Base-by-base conservation (phyloP, 768 basidiomycete genomes). In the Trichaptum fuscoviolaceum region DNA sequence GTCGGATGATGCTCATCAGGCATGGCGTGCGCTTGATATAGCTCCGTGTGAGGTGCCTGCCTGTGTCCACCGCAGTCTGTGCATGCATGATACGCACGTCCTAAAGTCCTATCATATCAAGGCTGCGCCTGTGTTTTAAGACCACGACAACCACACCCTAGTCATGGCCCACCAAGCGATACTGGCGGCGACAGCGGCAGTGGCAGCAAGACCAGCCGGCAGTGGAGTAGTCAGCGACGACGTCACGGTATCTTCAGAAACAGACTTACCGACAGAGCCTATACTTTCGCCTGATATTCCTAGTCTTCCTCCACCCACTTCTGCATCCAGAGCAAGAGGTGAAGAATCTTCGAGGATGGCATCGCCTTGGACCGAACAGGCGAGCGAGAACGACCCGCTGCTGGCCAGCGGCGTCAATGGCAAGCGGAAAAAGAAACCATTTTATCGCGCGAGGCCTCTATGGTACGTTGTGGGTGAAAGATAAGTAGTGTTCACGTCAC, bases 391-490 rank as follows among this genome's bases (percentile, higher is more conserved):
- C 1, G 71, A 74, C 61, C 75, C 76, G 35, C 73, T 81, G 25
- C 67, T 81, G 15, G 75, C 72, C 15, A 17, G 60, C 60, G 30
- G 30, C 59, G 24, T 24, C 15, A 61, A 52, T 52, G 42, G 25
- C 59, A 65, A 65, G 58, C 67, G 67, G 35, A 27, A 42, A 5
- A 79, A 77, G 74, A 84, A 84, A 68, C 80, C 82, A 0, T 84
- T 82, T 73, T 84, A 83, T 67, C 81, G 83, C 63, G 77, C 83
- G 1, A 75, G 83, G 52, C 83, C 83, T 52, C 68, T 84, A 68
- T 84, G 83, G 82, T 82, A 71, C 64, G 69, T 66, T 7, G 5
- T n/a, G 15, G 63, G 42, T n/a, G n/a, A 20, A 57, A 27, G 35
- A 30, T 30, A 60, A 58, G 30, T 35, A 59, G 10, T 27, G 25